Evolutionary conservation across 2,329 filamentous ascomycete genomes (phyloP), one percentile per base, ranked within the genome.

Genomic region (Triangularia setosa): DNA sequence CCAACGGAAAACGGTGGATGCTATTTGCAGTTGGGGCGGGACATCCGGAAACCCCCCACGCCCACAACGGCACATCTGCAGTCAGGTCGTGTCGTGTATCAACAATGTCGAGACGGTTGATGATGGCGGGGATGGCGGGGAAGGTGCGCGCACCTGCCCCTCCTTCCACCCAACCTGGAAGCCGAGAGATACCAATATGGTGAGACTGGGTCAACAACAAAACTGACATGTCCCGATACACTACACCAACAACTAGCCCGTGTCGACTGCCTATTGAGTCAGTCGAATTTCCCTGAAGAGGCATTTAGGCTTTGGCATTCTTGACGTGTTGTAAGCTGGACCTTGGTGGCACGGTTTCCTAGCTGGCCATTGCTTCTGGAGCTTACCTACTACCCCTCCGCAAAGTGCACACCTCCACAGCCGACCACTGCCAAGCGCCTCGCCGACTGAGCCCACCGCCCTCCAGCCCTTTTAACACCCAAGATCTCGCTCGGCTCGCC

Each of bases 401-500:
- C 27, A n/a, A 24, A 9, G 16, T 35, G 18, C 27, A 21, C n/a
- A 16, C 25, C 55, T 28, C 40, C 52, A 55, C 52, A 27, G 52
- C 52, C 52, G 23, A 55, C 52, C 40, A 21, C n/a, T 48, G 40
- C 40, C 40, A 48, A 48, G 40, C 16, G 35, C 35, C 35, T 40
- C 14, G 16, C 16, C 35, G 6, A 40, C 35, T 40, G 35, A 54
- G 18, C 21, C 48, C 48, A 54, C 48, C 24, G 48, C 48, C 27
- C 35, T 40, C 35, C 35, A 40, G 35, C 35, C 30, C 54, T 48
- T 57, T 57, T 44, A 62, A 21, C 28, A 9, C 60, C 30, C 28
- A 23, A 40, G 52, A 55, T 55, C 52, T n/a, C 48, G 33, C 60
- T 66, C 64, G 64, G 66, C 64, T 66, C 62, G 64, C 66, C 64